Conservation (phyloP, 2,329 filamentous ascomycete genomes). For the Apiospora marii region DNA sequence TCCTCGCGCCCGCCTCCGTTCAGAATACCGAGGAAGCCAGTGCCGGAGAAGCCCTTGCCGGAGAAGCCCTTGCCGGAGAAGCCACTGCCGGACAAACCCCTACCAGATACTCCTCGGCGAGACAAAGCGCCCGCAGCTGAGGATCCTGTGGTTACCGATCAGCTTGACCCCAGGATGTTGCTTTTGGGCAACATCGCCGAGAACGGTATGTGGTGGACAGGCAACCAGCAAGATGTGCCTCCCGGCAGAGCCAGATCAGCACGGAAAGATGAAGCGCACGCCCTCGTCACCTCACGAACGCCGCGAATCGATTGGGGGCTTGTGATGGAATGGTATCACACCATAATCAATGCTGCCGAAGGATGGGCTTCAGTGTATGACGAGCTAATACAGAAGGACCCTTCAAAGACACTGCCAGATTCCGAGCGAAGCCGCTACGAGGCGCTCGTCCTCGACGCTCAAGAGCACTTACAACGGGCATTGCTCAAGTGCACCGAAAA, state of each 20-base stretch:
- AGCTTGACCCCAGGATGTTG: constrained; percentile 78
- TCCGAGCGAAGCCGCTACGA: constrained; percentile 55
- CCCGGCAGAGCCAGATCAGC: constrained; percentile 44
- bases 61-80: constrained; percentile 40
- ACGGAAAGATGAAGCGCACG: constrained; percentile 43
- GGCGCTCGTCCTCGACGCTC: constrained; percentile 59
- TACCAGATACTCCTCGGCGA: constrained; percentile 43
- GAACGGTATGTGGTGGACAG: constrained; percentile 85
- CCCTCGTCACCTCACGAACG: constrained; percentile 63
- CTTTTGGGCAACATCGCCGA: constrained; percentile 79
- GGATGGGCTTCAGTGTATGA: constrained; percentile 70
- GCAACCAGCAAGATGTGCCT: constrained; percentile 55
- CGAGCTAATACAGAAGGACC: constrained; percentile 52
- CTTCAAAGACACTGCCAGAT: constrained; percentile 42
- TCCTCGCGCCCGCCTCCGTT: constrained; percentile 31
- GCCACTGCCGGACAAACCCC: constrained; percentile 33
- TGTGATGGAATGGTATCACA: constrained; percentile 77
- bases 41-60: constrained; percentile 34
- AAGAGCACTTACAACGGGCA: constrained; percentile 72
- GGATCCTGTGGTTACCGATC: constrained; percentile 60
- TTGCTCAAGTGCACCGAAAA: constrained; percentile 82
- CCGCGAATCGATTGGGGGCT: constrained; percentile 80
- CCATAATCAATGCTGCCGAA: constrained; percentile 71
- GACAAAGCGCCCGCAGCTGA: constrained; percentile 41
- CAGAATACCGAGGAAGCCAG: constrained; percentile 40